Percentiles rank a stretch among this genome's conserved stretches.
Conservation (phyloP, 441 rosid genomes). For the Gossypium schwendimanii region DNA sequence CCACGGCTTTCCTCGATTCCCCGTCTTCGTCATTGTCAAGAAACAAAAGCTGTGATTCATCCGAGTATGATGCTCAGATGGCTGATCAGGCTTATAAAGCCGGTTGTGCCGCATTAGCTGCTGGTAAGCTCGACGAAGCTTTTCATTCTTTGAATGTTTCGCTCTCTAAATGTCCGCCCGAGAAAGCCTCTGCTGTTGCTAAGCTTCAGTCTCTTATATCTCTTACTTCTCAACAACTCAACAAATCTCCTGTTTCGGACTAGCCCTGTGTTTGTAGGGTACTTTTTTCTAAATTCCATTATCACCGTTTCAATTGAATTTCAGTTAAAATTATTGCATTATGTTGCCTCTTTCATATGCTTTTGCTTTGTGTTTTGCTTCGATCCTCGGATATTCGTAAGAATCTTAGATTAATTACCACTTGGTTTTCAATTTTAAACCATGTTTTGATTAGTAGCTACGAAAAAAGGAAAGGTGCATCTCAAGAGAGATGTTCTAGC, state of each 20-base stretch:
- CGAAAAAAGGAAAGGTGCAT: neutral
- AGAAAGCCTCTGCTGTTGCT: slow-evolving; percentile 53
- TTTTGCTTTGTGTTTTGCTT: neutral
- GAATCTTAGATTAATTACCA: neutral
- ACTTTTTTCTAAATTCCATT: neutral
- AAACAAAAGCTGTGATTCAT: slow-evolving; percentile 15
- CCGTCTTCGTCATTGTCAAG: slow-evolving; percentile 22
- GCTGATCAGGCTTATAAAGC: slow-evolving; percentile 59
- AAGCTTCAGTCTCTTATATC: slow-evolving; percentile 64
- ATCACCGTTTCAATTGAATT: neutral
- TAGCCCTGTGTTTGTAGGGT: slow-evolving; percentile 10
- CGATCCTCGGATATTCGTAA: no score
- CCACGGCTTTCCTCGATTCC: slow-evolving; percentile 33
- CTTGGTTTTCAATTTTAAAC: neutral
- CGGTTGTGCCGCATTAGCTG: slow-evolving; percentile 62
- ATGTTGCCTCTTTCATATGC: neutral
- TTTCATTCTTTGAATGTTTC: slow-evolving; percentile 44
- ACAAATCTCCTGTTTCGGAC: slow-evolving; percentile 20
- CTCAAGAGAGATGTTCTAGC: neutral
- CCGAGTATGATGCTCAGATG: slow-evolving; percentile 33
- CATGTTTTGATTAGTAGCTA: neutral
- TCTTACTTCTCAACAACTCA: slow-evolving; percentile 46
- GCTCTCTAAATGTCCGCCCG: slow-evolving; percentile 67
- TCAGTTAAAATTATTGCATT: neutral
- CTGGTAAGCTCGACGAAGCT: slow-evolving; percentile 59